phyloP scores from a whole-genome alignment of 805 yeast species.

The Candida palmyrensis region DNA sequence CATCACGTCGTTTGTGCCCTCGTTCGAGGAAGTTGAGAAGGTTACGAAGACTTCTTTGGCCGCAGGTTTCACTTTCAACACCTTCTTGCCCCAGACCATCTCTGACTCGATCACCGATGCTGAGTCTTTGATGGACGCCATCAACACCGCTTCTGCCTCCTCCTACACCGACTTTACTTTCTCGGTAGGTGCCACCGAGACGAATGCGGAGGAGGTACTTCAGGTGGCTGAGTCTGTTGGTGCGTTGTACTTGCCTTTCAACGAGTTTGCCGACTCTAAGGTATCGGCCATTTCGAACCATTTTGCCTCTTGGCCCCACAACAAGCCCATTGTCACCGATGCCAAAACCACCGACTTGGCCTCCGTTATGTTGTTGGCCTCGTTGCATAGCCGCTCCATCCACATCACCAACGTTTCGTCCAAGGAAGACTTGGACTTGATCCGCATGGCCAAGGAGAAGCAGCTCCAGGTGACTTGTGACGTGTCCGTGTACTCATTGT shows the following conservation, averaged over 20 bases:
- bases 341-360: constrained; percentile 91
- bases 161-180: constrained; percentile 81
- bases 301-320: constrained; percentile 76
- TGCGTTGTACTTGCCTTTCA: constrained; percentile 77
- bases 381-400: constrained; percentile 76
- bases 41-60: constrained; percentile 68
- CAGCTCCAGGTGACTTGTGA: constrained; percentile 84
- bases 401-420: constrained; percentile 85
- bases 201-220: constrained; percentile 57
- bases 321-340: constrained; percentile 85
- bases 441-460: constrained; percentile 80
- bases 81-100: constrained; percentile 68
- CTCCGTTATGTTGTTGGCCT: constrained; percentile 83
- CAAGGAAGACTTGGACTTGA: constrained; percentile 76
- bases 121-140: constrained; percentile 60
- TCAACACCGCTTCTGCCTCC: constrained; percentile 48
- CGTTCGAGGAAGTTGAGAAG: constrained; percentile 60
- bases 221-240: constrained; percentile 65
- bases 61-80: constrained; percentile 84
- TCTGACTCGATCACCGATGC: constrained; percentile 63
- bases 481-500: constrained; percentile 74
- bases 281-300: constrained; percentile 78
- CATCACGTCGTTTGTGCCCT: constrained; percentile 73
- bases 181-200: constrained; percentile 75
- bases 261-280: constrained; percentile 60